Evolutionary conservation across 257 asterid species (phyloP), one percentile per base, ranked within the genome.

Genomic region (Lithospermum erythrorhizon): DNA sequence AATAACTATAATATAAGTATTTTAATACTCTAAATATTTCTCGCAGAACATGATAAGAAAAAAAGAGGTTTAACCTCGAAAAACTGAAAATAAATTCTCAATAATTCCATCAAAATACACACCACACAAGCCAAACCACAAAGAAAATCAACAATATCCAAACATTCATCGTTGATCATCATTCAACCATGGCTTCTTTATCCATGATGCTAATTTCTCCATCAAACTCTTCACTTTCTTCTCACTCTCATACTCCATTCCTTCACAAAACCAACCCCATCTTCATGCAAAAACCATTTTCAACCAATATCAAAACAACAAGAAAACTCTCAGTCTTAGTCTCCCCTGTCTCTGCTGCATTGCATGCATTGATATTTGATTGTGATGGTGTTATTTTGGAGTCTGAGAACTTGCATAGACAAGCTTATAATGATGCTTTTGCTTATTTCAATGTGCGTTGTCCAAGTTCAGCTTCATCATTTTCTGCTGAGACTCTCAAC

Each of bases 381-480:
- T 91, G 97, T 64, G 97, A 88, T 57, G 96, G 95, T 45, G 96
- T 91, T 1, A 91, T 88, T 48, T 74, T 91, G 16, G 95, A 91
- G 79, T 91, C 98, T 2, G 95, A 91, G 59, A 95, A 91, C 69
- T 87, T 91, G 58, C 98, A 91, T 68, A 94, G 95, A 57, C 90
- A 88, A 73, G 98, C 98, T 11, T 91, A 91, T 59, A 91, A 91
- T 61, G 96, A 91, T 9, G 96, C 96, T 22, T 88, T 91, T 66
- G 67, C 80, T 30, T 85, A 91, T 71, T 91, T 88, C 75, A 77
- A 84, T 58, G 95, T 88, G 56, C 87, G 89, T 6, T 86, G 94
- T 72, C 83, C 87, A 4, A 41, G 69, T 69, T 83, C 17, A 51
- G 9, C 58, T 16, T 52, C 66, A 41, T 62, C 83, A 9, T 58